Percentiles rank a stretch among this genome's conserved stretches.
phyloP scores from a whole-genome alignment of 345 rosid genomes.

The Noccaea bulbosa region DNA sequence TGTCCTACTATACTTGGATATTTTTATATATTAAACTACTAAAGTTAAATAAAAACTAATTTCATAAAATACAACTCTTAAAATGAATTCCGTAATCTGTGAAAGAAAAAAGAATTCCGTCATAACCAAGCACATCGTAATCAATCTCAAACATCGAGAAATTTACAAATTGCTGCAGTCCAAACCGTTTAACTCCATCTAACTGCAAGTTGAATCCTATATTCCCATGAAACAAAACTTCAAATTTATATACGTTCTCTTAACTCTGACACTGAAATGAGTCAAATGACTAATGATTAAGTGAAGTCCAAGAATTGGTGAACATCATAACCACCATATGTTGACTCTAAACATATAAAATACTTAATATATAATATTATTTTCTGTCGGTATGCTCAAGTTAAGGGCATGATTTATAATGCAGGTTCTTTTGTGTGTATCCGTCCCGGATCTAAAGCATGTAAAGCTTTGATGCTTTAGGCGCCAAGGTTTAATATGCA shows the following conservation, averaged over 20 bases:
- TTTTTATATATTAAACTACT: background rate
- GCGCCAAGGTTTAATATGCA: too few species aligned
- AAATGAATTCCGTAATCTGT: background rate
- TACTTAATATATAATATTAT: background rate
- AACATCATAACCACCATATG: slow-evolving; percentile 32
- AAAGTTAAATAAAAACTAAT: background rate
- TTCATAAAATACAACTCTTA: background rate
- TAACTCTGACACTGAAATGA: background rate
- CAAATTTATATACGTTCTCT: background rate
- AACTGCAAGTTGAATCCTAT: slow-evolving; percentile 9
- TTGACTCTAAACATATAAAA: slow-evolving; percentile 23
- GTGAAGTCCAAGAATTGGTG: slow-evolving; percentile 20
- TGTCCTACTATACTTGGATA: slow-evolving; percentile 36
- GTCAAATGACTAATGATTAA: background rate
- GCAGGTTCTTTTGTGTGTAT: slow-evolving; percentile 12
- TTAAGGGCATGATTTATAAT: slow-evolving; percentile 29
- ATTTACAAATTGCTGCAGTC: background rate
- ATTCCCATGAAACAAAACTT: background rate
- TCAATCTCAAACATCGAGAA: background rate
- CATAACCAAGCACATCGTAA: background rate
- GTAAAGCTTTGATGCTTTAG: too few species aligned
- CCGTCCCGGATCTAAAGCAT: too few species aligned
- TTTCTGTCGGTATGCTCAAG: slow-evolving; percentile 26
- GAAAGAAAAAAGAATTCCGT: too few species aligned
- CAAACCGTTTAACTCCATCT: background rate